These are phyloP conservation scores for Camelina sativa DNA, from an alignment of 345 rosid genomes.

Conservation along the genomic window DNA sequence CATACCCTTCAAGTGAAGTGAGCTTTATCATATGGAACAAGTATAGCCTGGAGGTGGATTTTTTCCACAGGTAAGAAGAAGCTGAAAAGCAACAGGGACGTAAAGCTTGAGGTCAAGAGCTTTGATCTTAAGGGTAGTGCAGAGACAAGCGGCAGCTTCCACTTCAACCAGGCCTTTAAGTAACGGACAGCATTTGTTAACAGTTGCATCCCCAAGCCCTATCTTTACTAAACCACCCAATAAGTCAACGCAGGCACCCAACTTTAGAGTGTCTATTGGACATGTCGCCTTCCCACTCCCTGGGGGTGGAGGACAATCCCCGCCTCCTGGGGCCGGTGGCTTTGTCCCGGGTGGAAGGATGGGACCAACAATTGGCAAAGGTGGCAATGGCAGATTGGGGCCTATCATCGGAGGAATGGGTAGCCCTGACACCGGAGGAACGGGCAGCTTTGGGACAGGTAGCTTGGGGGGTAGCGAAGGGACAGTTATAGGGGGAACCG, in stretches of 20 bases:
- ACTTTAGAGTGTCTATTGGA: conserved; percentile 79
- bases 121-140: conserved; percentile 89
- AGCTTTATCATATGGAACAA: conserved; percentile 61
- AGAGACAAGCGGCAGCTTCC: conserved; percentile 91
- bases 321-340: conserved; percentile 35
- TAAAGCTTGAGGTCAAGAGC: conserved; percentile 79
- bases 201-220: conserved; percentile 75
- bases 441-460: background rate
- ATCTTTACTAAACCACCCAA: conserved; percentile 88
- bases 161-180: conserved; percentile 74
- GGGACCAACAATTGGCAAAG: conserved; percentile 42
- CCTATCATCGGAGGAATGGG: conserved; percentile 31
- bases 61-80: conserved; percentile 91
- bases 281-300: conserved; percentile 49
- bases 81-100: conserved; percentile 94
- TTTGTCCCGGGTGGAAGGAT: conserved; percentile 37
- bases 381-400: conserved; percentile 38
- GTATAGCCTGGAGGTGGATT: conserved; percentile 97
- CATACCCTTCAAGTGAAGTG: conserved; percentile 26
- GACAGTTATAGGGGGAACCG: background rate
- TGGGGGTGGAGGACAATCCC: conserved; percentile 51
- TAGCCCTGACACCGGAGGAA: conserved; percentile 32
- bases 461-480: background rate
- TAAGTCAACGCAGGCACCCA: conserved; percentile 92
- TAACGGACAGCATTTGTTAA: conserved; percentile 83